Conservation (phyloP, 2,329 filamentous ascomycete genomes). For the Microdochium paspali region DNA sequence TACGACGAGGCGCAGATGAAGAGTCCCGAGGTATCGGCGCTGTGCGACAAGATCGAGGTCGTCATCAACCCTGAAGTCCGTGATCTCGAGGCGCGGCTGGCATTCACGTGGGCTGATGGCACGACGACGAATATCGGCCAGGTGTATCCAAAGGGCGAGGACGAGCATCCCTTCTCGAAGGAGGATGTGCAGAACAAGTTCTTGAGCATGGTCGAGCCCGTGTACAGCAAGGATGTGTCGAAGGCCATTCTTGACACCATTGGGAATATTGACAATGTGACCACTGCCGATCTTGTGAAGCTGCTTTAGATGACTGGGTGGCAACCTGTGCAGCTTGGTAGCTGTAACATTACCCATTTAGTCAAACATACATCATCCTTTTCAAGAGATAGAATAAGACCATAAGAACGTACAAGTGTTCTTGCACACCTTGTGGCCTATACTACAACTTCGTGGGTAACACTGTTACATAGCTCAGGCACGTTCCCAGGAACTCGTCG, state of each 20-base stretch:
- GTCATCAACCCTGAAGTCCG: conserved; percentile 5
- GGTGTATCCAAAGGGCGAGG: conserved; percentile 11
- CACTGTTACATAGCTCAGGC: no score
- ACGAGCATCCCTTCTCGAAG: conserved; percentile 10
- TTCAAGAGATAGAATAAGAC: no score
- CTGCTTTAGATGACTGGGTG: conserved; percentile 3
- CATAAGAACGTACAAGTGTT: no score
- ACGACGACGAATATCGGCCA: conserved; percentile 6
- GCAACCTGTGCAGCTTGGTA: no score
- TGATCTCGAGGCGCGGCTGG: conserved; percentile 8
- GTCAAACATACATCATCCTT: no score
- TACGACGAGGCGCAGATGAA: conserved; percentile 13
- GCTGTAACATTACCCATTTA: no score
- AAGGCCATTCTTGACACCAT: conserved; percentile 7
- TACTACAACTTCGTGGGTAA: no score
- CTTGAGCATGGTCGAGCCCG: conserved; percentile 9
- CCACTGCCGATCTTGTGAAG: conserved; percentile 6
- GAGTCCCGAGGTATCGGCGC: conserved; percentile 7
- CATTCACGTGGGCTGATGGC: conserved; percentile 6
- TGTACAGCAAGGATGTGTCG: conserved; percentile 7
- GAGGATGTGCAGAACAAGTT: conserved; percentile 13
- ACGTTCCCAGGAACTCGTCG: no score
- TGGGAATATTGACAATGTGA: conserved; percentile 6
- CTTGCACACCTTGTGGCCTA: no score
- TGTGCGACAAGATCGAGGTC: conserved; percentile 11